Evolutionary conservation across 2,329 filamentous ascomycete species (phyloP), one percentile per base, ranked within the genome.

Genomic region (Colletotrichum endophyticum): DNA sequence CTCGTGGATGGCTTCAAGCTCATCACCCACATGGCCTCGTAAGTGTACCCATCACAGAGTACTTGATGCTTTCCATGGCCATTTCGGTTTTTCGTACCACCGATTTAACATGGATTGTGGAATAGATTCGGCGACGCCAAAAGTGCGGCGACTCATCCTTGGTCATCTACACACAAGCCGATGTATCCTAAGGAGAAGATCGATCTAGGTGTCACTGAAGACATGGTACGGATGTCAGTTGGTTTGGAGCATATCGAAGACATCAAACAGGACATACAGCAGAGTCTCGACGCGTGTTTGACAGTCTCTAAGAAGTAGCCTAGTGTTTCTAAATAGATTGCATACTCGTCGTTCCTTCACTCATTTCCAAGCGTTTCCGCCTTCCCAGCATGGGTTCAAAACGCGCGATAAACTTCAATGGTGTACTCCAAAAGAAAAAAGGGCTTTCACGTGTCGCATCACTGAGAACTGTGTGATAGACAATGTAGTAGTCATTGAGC

Each of bases 261-360:
- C 5, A 44, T 44, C 39, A 44, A 44, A n/a, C 19, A 2, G 39
- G 39, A 44, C 19, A 12, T 44, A 44, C 39, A 44, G 39, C 39
- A 44, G 39, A 44, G 39, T 3, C 19, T 44, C 39, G 39, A n/a
- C 1, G 39, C 39, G 3, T 44, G 39, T 3, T 44, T 0, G 9
- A 11, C 16, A n/a, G 3, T 11, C 5, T 44, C 39, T 0, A 11
- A 44, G 39, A n/a, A 44, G 5, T 44, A 44, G 39, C 19, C 19
- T n/a, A 44, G 16, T 3, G 0, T 44, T 39, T 9, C 2, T 39
- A 19, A 19, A 39, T 0, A 3, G 1, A 44, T n/a, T 11, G 3
- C 39, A 44, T 6, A 44, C 3, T 11, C 1, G 8, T 3, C 5
- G 5, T 11, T 6, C 19, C 0, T 6, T 44, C 5, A 2, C 36